Conservation (phyloP, 1,284 basidiomycete genomes). For the Malassezia equina region DNA sequence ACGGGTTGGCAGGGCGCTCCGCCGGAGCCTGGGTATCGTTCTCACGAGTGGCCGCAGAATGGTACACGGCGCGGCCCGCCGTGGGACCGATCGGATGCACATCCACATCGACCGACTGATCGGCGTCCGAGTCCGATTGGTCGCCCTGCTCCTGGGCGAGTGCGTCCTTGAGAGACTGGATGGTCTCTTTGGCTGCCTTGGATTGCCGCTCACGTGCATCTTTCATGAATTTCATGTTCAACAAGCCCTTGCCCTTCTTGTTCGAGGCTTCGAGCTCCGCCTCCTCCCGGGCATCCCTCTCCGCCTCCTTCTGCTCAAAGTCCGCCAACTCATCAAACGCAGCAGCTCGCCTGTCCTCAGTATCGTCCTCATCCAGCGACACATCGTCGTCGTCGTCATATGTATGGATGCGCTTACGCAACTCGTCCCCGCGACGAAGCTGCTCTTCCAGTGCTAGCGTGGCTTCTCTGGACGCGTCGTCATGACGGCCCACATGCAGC, state of each 20-base stretch:
- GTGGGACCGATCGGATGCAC: slow-evolving; percentile 18
- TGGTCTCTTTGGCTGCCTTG: slow-evolving; percentile 21
- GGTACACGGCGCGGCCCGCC: slow-evolving; percentile 30
- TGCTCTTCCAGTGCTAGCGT: slow-evolving; percentile 37
- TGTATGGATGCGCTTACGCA: slow-evolving; percentile 33
- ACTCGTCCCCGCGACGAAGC: slow-evolving; percentile 24
- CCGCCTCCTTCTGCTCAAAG: slow-evolving; percentile 22
- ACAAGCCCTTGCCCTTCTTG: slow-evolving; percentile 32
- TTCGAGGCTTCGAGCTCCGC: slow-evolving; percentile 22
- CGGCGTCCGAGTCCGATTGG: slow-evolving; percentile 16
- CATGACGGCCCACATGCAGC: slow-evolving; percentile 21
- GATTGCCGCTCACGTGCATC: slow-evolving; percentile 39
- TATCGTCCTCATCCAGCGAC: slow-evolving; percentile 10
- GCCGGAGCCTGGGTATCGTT: not conserved
- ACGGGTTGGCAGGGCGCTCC: not conserved
- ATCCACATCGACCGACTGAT: not conserved
- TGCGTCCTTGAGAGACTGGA: slow-evolving; percentile 29
- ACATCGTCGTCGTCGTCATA: slow-evolving; percentile 22
- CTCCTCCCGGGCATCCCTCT: slow-evolving; percentile 19
- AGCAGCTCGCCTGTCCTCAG: not conserved
- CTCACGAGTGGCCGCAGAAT: slow-evolving; percentile 6
- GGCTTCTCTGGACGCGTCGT: slow-evolving; percentile 29
- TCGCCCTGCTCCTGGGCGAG: slow-evolving; percentile 17
- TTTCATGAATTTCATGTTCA: slow-evolving; percentile 48
- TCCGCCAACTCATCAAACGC: slow-evolving; percentile 35